These are phyloP conservation scores for Talaromyces sp. DNA, from an alignment of 2,329 filamentous ascomycete species.

Conservation along the genomic window DNA sequence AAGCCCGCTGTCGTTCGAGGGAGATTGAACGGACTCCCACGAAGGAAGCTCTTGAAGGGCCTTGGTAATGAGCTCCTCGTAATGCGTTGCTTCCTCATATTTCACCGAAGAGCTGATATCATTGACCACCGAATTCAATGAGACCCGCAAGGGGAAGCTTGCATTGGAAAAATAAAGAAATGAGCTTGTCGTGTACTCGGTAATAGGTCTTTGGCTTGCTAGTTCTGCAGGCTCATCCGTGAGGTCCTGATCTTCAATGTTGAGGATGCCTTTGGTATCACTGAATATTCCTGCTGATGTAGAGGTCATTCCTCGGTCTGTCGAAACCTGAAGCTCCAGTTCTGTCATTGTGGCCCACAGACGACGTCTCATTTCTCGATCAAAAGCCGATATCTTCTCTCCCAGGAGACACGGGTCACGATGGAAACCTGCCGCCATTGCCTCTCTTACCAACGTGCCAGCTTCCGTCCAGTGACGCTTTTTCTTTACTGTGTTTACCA, in stretches of 20 bases:
- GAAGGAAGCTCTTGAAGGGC: constrained; percentile 28
- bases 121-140: constrained; percentile 32
- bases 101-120: constrained; percentile 24
- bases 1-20: background rate
- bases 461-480: constrained; percentile 55
- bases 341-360: constrained; percentile 57
- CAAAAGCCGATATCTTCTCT: constrained; percentile 44
- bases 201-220: background rate
- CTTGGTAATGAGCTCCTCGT: constrained; percentile 29
- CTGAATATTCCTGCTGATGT: constrained; percentile 18
- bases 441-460: constrained; percentile 51
- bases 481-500: constrained; percentile 51
- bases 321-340: constrained; percentile 54
- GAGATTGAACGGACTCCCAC: constrained; percentile 9
- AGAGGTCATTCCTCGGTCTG: constrained; percentile 54
- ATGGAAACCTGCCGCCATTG: constrained; percentile 55
- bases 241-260: constrained; percentile 32
- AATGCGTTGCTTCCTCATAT: constrained; percentile 28
- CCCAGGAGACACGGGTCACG: constrained; percentile 47
- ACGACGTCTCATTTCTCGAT: constrained; percentile 51
- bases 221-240: constrained; percentile 2
- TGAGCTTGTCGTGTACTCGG: constrained; percentile 29
- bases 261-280: constrained; percentile 19
- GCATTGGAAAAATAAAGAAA: constrained; percentile 29
- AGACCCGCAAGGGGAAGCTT: constrained; percentile 29